Percentiles rank a stretch among this genome's conserved stretches.
phyloP scores from a whole-genome alignment of 495 filamentous ascomycete genomes.

The Trypethelium eluteriae region DNA sequence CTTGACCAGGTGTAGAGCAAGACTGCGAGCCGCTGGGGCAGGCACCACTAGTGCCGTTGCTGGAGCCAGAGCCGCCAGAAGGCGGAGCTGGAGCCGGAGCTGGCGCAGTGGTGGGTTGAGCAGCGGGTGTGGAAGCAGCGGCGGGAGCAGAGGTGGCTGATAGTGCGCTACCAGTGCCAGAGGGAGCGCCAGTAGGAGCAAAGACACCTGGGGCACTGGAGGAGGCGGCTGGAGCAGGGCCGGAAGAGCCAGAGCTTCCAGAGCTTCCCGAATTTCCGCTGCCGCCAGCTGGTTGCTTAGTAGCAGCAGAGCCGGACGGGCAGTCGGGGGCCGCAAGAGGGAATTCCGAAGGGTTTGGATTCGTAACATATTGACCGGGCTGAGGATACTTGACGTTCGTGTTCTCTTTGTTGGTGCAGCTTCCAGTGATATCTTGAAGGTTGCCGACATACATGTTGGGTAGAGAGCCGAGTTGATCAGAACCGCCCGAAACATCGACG shows the following conservation, averaged over 20 bases:
- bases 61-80: neutral
- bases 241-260: slow-evolving; percentile 17
- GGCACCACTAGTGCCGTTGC: slow-evolving; percentile 14
- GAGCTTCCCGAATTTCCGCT: slow-evolving; percentile 12
- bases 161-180: neutral
- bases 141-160: neutral
- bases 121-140: neutral
- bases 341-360: neutral
- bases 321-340: neutral
- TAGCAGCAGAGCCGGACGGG: slow-evolving; percentile 14
- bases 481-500: slow-evolving; percentile 53
- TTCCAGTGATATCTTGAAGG: slow-evolving; percentile 39
- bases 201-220: slow-evolving; percentile 4
- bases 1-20: slow-evolving; percentile 30
- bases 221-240: slow-evolving; percentile 14
- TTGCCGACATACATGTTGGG: slow-evolving; percentile 80
- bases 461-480: slow-evolving; percentile 38
- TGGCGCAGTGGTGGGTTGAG: slow-evolving; percentile 3
- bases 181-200: slow-evolving; percentile 9
- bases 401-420: slow-evolving; percentile 45
- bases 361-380: slow-evolving; percentile 49
- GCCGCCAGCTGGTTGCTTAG: slow-evolving; percentile 10
- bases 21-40: slow-evolving; percentile 19
- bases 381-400: slow-evolving; percentile 47
- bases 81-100: slow-evolving; percentile 9